Evolutionary conservation across 2,329 filamentous ascomycete species (phyloP).

Genomic region (Penicillium sp.): DNA sequence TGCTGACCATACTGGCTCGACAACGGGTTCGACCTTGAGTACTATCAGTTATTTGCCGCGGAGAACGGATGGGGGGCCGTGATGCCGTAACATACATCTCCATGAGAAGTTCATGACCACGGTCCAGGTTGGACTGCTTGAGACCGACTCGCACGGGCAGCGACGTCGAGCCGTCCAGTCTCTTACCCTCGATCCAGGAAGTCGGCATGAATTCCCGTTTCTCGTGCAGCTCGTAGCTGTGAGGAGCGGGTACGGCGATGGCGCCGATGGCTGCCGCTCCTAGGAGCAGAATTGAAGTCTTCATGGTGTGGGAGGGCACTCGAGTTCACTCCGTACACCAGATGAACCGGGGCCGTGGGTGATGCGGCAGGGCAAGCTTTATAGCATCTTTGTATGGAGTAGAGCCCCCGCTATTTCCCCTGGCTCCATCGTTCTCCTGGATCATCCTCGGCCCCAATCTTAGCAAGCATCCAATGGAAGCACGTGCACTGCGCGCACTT

Average conservation of each 20-base stretch:
- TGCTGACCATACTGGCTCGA: conserved; percentile 39
- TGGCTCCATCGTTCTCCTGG: neutral
- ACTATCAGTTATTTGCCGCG: neutral
- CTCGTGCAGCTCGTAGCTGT: conserved; percentile 32
- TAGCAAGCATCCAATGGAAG: neutral
- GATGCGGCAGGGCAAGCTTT: neutral
- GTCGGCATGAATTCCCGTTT: conserved; percentile 28
- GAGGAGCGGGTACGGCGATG: conserved; percentile 23
- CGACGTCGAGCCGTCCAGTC: conserved; percentile 18
- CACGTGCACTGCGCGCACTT: neutral
- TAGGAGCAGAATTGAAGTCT: conserved; percentile 22
- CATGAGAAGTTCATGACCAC: conserved; percentile 31
- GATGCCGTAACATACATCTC: conserved; percentile 25
- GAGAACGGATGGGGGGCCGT: neutral
- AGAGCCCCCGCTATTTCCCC: neutral
- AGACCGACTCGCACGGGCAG: conserved; percentile 30
- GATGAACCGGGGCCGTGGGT: neutral
- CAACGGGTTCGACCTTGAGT: conserved; percentile 33
- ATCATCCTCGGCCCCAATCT: neutral
- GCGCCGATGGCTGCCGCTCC: conserved; percentile 16
- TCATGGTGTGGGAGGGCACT: conserved; percentile 20
- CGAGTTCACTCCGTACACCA: conserved; percentile 3
- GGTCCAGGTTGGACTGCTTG: conserved; percentile 28
- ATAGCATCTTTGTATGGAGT: neutral
- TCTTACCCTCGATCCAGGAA: conserved; percentile 28